Base-by-base conservation (phyloP, 2,329 filamentous ascomycete genomes). In the Thelonectria rubi region DNA sequence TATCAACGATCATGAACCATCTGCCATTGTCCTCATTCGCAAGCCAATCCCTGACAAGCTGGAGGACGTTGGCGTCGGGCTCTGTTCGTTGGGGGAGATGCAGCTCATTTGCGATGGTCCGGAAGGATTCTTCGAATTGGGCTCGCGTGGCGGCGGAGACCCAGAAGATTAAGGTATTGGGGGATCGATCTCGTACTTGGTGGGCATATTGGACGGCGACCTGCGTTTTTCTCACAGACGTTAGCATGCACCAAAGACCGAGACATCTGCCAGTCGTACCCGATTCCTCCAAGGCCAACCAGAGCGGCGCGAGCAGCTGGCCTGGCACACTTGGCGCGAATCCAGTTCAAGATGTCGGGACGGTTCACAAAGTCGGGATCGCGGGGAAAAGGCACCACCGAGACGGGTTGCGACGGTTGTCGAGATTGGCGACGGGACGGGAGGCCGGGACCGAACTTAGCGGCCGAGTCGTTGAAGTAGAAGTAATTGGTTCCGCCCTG, bases 331-430 rank as follows among this genome's bases (percentile, higher is more conserved):
- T 42, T 21, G 11, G 37, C 43, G 10, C 26, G 20, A 8, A 62
- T 24, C 59, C 59, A 62, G 15, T n/a, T 14, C n/a, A 50, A 18
- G 24, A 58, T 21, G 32, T 62, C 45, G 14, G 37, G 32, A 21
- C 59, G 48, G 12, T 60, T 49, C 7, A 63, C 37, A 17, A 60
- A 63, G 10, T 58, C 42, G 18, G 53, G 53, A 47, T 60, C 57
- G 1, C 21, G 57, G 0, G 48, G 40, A 14, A 60, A 63, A 3
- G 61, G 61, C 2, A 63, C 42, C 14, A 17, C 50, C 15, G 37
- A 63, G 15, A 30, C 54, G 17, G 57, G 26, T 17, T 7, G 24
- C 26, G 26, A 30, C 26, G 26, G 26, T 30, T 30, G 26, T 5
- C 26, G 26, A 30, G 26, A 30, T 30, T 30, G 26, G 26, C 26